A percentile compares a stretch with the other conserved stretches of the same genome.
These are phyloP conservation scores for Colletotrichum sp. DNA, from an alignment of 2,329 filamentous ascomycete genomes.

Conservation along the genomic window DNA sequence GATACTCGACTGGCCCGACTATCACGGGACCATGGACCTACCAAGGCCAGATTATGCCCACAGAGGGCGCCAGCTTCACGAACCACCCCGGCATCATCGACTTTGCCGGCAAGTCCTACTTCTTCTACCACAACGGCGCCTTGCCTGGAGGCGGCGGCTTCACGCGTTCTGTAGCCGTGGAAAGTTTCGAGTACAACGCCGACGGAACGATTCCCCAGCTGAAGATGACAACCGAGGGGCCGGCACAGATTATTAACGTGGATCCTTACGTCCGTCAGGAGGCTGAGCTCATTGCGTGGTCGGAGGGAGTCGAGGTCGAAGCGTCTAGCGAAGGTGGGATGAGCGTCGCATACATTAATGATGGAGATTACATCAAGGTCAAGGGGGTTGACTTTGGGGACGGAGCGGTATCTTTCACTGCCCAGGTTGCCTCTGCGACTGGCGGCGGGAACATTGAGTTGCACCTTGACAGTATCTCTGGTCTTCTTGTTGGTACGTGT, in stretches of 20 bases:
- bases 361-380: neutral
- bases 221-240: neutral
- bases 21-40: neutral
- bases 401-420: neutral
- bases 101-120: neutral
- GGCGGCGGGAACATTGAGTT: neutral
- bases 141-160: neutral
- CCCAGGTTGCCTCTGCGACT: neutral
- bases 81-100: neutral
- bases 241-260: neutral
- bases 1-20: neutral
- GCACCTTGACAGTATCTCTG: neutral
- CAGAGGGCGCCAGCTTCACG: neutral
- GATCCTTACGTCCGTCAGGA: neutral
- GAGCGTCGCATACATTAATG: neutral
- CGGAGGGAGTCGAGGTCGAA: neutral
- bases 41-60: neutral
- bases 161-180: neutral
- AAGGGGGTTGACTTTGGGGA: neutral
- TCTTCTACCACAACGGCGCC: neutral
- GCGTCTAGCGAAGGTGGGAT: neutral
- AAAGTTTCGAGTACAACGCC: neutral
- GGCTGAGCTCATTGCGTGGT: neutral
- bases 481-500: neutral
- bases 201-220: neutral